Conservation (phyloP, 176 grass and related monocot genomes). For the Oryza punctata region DNA sequence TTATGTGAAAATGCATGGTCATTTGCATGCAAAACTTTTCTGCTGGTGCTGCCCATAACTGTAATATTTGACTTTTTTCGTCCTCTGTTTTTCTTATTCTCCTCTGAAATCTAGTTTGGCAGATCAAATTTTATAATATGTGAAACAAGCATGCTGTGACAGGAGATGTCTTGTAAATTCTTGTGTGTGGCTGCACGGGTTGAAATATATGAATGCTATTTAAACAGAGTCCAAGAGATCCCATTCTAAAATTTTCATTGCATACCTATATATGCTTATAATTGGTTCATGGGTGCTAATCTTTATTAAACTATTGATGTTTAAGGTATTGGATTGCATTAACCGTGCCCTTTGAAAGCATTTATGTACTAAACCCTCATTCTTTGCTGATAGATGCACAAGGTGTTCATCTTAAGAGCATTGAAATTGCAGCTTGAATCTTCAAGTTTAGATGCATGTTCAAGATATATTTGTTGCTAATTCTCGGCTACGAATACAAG, state of each 20-base stretch:
- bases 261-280: not conserved
- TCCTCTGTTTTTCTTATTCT: not conserved
- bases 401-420: conserved; percentile 12
- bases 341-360: conserved; percentile 4
- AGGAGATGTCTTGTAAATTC: not conserved
- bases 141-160: conserved; percentile 12
- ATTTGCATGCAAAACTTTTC: conserved; percentile 7
- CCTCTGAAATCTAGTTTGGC: not conserved
- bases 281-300: not conserved
- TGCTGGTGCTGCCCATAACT: not conserved
- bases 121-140: conserved; percentile 12
- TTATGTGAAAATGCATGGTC: not conserved
- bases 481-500: not conserved
- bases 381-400: not conserved
- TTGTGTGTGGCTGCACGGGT: not conserved
- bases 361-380: not conserved
- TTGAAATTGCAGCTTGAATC: not conserved
- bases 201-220: conserved; percentile 15
- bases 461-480: conserved; percentile 29
- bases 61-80: not conserved
- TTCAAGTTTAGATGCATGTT: not conserved
- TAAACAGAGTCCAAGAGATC: not conserved
- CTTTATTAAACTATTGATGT: conserved; percentile 12
- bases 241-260: not conserved
- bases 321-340: conserved; percentile 21